A percentile compares a stretch with the other conserved stretches of the same genome.
phyloP scores from a whole-genome alignment of 169 alveolate species.

The Besnoitia besnoiti region DNA sequence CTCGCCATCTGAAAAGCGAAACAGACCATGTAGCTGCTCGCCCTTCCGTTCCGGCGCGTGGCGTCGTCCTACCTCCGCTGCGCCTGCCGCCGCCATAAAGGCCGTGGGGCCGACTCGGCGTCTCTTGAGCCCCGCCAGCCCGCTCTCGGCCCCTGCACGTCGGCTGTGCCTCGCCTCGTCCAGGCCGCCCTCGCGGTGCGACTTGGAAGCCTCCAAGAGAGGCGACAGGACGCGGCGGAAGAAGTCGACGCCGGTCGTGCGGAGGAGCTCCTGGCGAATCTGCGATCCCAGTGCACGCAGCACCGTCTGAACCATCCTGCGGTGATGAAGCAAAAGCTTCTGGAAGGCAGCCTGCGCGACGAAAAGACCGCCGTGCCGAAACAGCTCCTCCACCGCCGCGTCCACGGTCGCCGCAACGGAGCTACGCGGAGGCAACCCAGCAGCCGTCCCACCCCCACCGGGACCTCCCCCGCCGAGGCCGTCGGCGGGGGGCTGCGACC shows the following conservation, averaged over 20 bases:
- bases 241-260: background rate
- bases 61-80: background rate
- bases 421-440: no score
- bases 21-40: background rate
- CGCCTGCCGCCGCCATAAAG: background rate
- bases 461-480: no score
- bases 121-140: background rate
- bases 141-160: background rate
- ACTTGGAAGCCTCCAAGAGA: background rate
- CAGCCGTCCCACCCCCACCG: no score
- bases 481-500: no score
- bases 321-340: background rate
- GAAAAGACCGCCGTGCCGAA: slow-evolving; percentile 5
- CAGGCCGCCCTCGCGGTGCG: background rate
- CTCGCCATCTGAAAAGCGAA: background rate
- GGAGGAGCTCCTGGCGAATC: background rate
- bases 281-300: background rate
- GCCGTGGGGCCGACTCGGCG: background rate
- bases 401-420: background rate
- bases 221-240: slow-evolving; percentile 5
- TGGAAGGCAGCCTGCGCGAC: background rate
- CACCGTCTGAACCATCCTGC: background rate
- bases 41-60: background rate
- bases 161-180: background rate
- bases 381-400: background rate